phyloP scores from a whole-genome alignment of 768 basidiomycete genomes.

The Trametes sanguinea region DNA sequence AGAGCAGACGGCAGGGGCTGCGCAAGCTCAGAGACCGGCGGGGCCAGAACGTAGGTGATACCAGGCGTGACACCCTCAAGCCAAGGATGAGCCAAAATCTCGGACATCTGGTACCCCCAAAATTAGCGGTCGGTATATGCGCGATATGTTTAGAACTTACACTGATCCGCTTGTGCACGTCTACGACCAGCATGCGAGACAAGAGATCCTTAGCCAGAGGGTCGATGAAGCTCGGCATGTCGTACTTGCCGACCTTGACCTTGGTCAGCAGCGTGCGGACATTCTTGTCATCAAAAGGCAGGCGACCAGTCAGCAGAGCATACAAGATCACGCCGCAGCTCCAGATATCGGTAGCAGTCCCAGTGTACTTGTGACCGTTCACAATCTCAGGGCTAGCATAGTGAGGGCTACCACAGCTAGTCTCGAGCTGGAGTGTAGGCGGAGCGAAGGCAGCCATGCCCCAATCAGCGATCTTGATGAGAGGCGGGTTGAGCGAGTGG shows the following conservation, averaged over 20 bases:
- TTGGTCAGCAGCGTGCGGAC: constrained; percentile 74
- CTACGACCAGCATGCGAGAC: constrained; percentile 84
- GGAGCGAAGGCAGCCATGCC: constrained; percentile 97
- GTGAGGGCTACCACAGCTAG: constrained; percentile 95
- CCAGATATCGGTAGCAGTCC: constrained; percentile 93
- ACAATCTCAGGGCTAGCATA: constrained; percentile 98
- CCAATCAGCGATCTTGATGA: constrained; percentile 97
- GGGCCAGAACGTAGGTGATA: constrained; percentile 45
- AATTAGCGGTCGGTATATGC: constrained; percentile 3
- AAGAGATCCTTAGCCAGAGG: constrained; percentile 85
- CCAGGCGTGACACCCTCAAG: constrained; percentile 54
- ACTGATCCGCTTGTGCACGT: constrained; percentile 76
- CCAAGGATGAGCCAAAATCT: constrained; percentile 88
- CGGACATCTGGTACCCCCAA: constrained; percentile 62
- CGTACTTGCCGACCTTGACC: constrained; percentile 85
- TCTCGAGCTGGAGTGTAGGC: constrained; percentile 82
- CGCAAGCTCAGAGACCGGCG: constrained; percentile 53
- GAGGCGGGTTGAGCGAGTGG: constrained; percentile 73
- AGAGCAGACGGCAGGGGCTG: constrained; percentile 66
- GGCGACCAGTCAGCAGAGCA: constrained; percentile 84
- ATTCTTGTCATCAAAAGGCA: constrained; percentile 95
- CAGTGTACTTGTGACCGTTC: constrained; percentile 84
- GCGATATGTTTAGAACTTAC: constrained; percentile 44
- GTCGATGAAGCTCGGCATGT: constrained; percentile 80
- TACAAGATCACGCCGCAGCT: constrained; percentile 94